A percentile compares a stretch with the other conserved stretches of the same genome.
Evolutionary conservation across 768 basidiomycete genomes (phyloP).

Genomic region (Chlorophyllum brunneum): DNA sequence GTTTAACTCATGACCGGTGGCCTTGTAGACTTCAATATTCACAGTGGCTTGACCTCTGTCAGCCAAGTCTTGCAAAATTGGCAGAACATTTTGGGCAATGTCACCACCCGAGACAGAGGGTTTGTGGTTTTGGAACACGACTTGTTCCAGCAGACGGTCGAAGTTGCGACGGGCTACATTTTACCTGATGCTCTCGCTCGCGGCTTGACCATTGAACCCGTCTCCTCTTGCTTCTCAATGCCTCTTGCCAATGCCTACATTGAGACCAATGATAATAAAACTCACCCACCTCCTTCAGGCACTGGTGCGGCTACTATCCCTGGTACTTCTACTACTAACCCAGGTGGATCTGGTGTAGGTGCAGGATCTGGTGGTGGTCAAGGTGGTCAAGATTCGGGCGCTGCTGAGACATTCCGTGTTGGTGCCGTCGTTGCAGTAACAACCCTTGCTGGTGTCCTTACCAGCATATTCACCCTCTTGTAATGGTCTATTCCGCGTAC

Average conservation of each 20-base stretch:
- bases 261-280: slow-evolving; percentile 73
- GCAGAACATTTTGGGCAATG: slow-evolving; percentile 67
- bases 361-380: not conserved
- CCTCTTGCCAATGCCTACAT: slow-evolving; percentile 65
- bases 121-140: slow-evolving; percentile 91
- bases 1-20: not conserved
- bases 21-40: slow-evolving; percentile 72
- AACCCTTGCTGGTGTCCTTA: not conserved
- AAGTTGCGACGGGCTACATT: slow-evolving; percentile 84
- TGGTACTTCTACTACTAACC: not conserved
- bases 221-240: slow-evolving; percentile 63
- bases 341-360: not conserved
- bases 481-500: not conserved
- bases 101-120: slow-evolving; percentile 54
- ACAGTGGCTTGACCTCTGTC: slow-evolving; percentile 54
- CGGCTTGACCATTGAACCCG: slow-evolving; percentile 67
- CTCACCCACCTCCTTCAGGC: slow-evolving; percentile 44
- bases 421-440: not conserved
- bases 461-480: not conserved
- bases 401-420: not conserved
- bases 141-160: slow-evolving; percentile 80
- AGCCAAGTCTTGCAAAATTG: slow-evolving; percentile 66
- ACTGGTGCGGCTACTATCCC: slow-evolving; percentile 1
- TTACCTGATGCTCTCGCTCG: slow-evolving; percentile 75
- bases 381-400: not conserved